Percentiles rank a stretch among this genome's conserved stretches.
Conservation (phyloP, 495 filamentous ascomycete genomes). For the Annulohypoxylon stygium region DNA sequence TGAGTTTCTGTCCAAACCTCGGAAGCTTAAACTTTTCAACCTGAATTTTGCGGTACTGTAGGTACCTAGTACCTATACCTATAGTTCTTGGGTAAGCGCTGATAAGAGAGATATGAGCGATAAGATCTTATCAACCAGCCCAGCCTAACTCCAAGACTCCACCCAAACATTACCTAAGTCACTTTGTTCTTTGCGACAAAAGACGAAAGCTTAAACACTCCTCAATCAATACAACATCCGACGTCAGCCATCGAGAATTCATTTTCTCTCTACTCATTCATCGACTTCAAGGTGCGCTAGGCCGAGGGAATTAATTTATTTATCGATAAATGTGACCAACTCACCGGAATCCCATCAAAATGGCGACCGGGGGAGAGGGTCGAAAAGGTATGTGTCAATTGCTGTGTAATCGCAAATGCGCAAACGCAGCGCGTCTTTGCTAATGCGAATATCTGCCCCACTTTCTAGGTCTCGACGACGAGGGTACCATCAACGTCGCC, state of each 20-base stretch:
- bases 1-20: neutral
- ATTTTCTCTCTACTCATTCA: constrained; percentile 5
- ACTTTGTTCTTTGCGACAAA: constrained; percentile 10
- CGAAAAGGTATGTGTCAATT: constrained; percentile 40
- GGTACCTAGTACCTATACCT: no score
- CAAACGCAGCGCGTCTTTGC: constrained; percentile 23
- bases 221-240: constrained; percentile 30
- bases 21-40: neutral
- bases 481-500: constrained; percentile 69
- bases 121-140: constrained; percentile 9
- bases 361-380: constrained; percentile 43
- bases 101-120: constrained; percentile 11
- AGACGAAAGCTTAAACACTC: constrained; percentile 20
- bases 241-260: constrained; percentile 26
- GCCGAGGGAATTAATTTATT: neutral
- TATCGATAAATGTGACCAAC: constrained; percentile 33
- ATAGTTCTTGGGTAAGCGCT: constrained; percentile 27
- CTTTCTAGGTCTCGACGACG: constrained; percentile 58
- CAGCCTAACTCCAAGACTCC: neutral
- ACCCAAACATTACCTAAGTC: neutral
- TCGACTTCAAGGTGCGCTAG: constrained; percentile 11
- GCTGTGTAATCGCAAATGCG: constrained; percentile 1
- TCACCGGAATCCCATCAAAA: constrained; percentile 26
- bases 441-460: constrained; percentile 30
- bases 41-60: constrained; percentile 1